Percentiles rank a stretch among this genome's conserved stretches.
Evolutionary conservation across 495 filamentous ascomycete genomes (phyloP).

Genomic region (Podospora tetraspora): DNA sequence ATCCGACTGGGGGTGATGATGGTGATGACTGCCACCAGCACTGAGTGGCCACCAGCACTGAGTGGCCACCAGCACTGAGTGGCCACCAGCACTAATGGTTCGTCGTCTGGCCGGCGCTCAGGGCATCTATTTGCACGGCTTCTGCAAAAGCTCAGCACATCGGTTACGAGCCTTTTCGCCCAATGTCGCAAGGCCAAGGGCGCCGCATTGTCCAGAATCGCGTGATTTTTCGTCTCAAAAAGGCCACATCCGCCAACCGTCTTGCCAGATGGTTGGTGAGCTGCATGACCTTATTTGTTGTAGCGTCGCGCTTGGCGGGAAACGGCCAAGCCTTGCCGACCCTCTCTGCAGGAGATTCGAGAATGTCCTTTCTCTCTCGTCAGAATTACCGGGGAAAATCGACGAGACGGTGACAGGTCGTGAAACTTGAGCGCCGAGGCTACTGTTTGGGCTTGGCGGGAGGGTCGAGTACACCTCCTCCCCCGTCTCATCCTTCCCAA

Average conservation of each 20-base stretch:
- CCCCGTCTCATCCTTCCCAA: not conserved
- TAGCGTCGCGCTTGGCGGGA: not conserved
- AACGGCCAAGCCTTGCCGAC: not conserved
- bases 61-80: too few species aligned
- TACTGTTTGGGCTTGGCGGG: not conserved
- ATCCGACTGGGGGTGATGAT: not conserved
- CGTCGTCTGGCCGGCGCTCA: not conserved
- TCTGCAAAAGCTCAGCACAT: not conserved
- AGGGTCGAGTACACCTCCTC: not conserved
- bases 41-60: too few species aligned
- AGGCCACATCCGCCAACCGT: not conserved
- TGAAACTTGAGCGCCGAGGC: too few species aligned
- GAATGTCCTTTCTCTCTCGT: not conserved
- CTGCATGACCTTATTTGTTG: not conserved
- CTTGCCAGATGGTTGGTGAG: not conserved
- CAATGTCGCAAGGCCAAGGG: not conserved
- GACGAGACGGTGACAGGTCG: not conserved
- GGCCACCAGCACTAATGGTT: not conserved
- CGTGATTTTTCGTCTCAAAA: not conserved
- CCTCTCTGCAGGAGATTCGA: not conserved
- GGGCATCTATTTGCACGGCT: not conserved
- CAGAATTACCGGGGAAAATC: not conserved
- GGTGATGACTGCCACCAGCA: not conserved
- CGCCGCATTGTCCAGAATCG: not conserved
- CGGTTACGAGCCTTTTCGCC: not conserved